These are phyloP conservation scores for Abrus precatorius DNA, from an alignment of 306 rosid species.

Conservation along the genomic window DNA sequence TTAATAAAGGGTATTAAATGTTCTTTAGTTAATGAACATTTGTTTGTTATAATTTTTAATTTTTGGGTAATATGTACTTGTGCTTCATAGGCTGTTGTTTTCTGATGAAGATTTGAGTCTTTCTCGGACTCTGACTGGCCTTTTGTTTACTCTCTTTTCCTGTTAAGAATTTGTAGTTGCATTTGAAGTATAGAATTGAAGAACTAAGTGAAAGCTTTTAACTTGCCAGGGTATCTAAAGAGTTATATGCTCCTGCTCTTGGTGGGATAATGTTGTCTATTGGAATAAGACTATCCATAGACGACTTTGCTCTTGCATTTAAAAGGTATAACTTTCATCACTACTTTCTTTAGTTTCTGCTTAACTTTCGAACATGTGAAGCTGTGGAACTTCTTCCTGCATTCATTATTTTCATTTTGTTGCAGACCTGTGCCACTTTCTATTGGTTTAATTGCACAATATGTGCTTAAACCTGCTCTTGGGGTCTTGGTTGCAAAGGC, in stretches of 20 bases:
- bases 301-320: slow-evolving; percentile 92
- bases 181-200: slow-evolving; percentile 34
- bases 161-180: slow-evolving; percentile 18
- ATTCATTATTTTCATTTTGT: slow-evolving; percentile 52
- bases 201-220: slow-evolving; percentile 40
- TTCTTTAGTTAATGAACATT: background rate
- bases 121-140: slow-evolving; percentile 12
- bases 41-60: too few relatives aligned
- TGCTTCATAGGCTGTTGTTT: slow-evolving; percentile 9
- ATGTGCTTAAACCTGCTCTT: slow-evolving; percentile 82
- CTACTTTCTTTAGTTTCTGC: slow-evolving; percentile 14
- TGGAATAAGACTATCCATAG: slow-evolving; percentile 85
- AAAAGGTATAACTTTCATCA: slow-evolving; percentile 65
- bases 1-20: background rate
- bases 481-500: slow-evolving; percentile 84
- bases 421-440: slow-evolving; percentile 93
- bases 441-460: slow-evolving; percentile 82
- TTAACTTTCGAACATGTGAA: slow-evolving; percentile 30
- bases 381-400: slow-evolving; percentile 45
- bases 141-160: slow-evolving; percentile 14
- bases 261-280: slow-evolving; percentile 99
- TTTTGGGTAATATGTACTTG: background rate
- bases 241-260: slow-evolving; percentile 95
- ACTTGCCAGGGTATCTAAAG: slow-evolving; percentile 92
- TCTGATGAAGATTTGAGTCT: background rate